Evolutionary conservation across 2,329 filamentous ascomycete species (phyloP).

Genomic region (Cladobotryum mycophilum): DNA sequence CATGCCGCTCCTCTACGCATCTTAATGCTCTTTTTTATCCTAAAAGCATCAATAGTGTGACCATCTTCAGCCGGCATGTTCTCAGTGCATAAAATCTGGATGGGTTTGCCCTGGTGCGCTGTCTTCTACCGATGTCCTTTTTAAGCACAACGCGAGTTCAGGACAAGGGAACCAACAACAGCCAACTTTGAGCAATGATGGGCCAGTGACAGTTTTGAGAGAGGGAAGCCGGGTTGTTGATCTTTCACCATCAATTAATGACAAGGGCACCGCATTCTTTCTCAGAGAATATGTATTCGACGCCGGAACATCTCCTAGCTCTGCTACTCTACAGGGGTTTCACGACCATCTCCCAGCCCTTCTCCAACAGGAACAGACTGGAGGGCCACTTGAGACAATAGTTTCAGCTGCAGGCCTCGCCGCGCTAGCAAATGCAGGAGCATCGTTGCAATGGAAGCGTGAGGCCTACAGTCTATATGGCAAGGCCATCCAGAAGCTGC

Average conservation of each 20-base stretch:
- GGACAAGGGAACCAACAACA: not conserved
- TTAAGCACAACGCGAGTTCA: constrained; percentile 12
- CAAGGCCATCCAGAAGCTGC: constrained; percentile 13
- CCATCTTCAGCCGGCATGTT: constrained; percentile 12
- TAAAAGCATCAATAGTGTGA: constrained; percentile 15
- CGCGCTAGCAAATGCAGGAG: constrained; percentile 17
- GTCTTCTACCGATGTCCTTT: constrained; percentile 5
- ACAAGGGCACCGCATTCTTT: constrained; percentile 16
- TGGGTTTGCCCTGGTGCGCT: constrained; percentile 16
- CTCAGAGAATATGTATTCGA: constrained; percentile 16
- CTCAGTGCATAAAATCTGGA: constrained; percentile 13
- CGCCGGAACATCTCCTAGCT: not conserved
- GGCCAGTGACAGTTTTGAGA: too few relatives aligned
- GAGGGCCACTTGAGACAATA: constrained; percentile 13
- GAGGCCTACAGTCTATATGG: constrained; percentile 16
- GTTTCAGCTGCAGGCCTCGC: constrained; percentile 15
- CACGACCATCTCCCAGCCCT: constrained; percentile 17
- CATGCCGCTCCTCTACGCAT: not conserved
- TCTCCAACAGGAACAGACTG: constrained; percentile 6
- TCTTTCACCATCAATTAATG: constrained; percentile 11
- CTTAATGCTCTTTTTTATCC: not conserved
- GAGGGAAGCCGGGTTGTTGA: not conserved
- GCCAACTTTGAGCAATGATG: too few relatives aligned
- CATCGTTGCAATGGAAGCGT: constrained; percentile 10
- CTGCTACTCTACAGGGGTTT: not conserved